Percentiles rank a stretch among this genome's conserved stretches.
phyloP scores from a whole-genome alignment of 768 basidiomycete genomes.

The Asterophora lycoperdoides region DNA sequence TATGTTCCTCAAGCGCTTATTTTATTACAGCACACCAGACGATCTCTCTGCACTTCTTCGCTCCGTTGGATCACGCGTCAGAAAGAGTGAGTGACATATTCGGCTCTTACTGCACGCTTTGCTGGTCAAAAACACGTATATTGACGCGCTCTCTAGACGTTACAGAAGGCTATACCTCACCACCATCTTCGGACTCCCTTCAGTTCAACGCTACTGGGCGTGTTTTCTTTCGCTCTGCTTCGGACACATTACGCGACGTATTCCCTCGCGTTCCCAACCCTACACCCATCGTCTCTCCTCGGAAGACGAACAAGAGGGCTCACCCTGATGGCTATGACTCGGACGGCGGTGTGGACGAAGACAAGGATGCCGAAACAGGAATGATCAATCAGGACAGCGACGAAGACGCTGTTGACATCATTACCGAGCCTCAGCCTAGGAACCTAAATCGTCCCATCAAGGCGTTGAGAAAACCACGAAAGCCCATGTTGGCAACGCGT shows the following conservation, averaged over 20 bases:
- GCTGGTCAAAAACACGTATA: conserved; percentile 21
- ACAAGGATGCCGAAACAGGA: conserved; percentile 12
- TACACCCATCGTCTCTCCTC: conserved; percentile 10
- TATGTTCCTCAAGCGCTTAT: background rate
- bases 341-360: conserved; percentile 24
- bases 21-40: conserved; percentile 33
- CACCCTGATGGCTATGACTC: conserved; percentile 27
- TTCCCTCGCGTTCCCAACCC: conserved; percentile 12
- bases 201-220: conserved; percentile 35
- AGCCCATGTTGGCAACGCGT: conserved; percentile 29
- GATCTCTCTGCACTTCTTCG: conserved; percentile 54
- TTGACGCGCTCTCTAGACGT: conserved; percentile 43
- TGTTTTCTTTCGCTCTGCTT: conserved; percentile 55
- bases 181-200: conserved; percentile 33
- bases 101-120: background rate
- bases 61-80: conserved; percentile 51
- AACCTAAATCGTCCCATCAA: conserved; percentile 30
- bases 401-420: conserved; percentile 12
- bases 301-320: conserved; percentile 30
- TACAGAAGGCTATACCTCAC: conserved; percentile 50
- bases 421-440: conserved; percentile 1
- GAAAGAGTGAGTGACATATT: conserved; percentile 47
- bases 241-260: conserved; percentile 50
- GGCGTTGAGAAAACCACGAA: conserved; percentile 34
- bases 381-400: conserved; percentile 11